Conservation (phyloP, 495 filamentous ascomycete species). For the Trichoderma erinaceum region DNA sequence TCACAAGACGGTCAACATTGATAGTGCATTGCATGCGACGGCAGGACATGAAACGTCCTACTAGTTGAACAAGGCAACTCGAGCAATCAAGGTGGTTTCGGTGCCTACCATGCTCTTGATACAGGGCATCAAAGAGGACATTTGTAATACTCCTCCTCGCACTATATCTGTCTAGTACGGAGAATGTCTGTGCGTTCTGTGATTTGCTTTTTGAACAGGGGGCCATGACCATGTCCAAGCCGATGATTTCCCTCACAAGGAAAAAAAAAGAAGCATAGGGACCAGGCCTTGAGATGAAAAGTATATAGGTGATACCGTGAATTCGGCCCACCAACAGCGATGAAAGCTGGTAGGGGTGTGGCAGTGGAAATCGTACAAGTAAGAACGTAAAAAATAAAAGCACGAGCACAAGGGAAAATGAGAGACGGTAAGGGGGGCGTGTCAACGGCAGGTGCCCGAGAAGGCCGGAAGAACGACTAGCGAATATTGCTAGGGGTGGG, state of each 20-base stretch:
- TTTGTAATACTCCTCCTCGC: not conserved
- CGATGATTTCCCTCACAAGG: not conserved
- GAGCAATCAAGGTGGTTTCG: not conserved
- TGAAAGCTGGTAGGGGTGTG: not conserved
- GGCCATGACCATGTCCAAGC: not conserved
- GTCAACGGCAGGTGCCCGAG: conserved; percentile 10
- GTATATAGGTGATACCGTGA: not conserved
- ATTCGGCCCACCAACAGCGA: not conserved
- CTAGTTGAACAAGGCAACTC: not conserved
- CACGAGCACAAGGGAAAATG: not conserved
- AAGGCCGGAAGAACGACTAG: not conserved
- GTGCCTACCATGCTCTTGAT: not conserved
- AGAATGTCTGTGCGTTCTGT: not conserved
- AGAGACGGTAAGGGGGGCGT: not conserved
- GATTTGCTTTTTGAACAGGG: not conserved
- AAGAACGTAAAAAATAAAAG: not conserved
- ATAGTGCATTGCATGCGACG: not conserved
- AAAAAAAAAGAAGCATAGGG: not conserved
- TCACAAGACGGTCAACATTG: not conserved
- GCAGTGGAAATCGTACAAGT: not conserved
- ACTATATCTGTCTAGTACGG: not conserved
- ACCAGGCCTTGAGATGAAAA: not conserved
- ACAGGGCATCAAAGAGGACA: not conserved
- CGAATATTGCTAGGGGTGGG: not conserved
- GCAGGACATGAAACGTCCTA: not conserved